Evolutionary conservation across 176 grass and related monocot genomes (phyloP).

Genomic region (Alloteropsis semialata): DNA sequence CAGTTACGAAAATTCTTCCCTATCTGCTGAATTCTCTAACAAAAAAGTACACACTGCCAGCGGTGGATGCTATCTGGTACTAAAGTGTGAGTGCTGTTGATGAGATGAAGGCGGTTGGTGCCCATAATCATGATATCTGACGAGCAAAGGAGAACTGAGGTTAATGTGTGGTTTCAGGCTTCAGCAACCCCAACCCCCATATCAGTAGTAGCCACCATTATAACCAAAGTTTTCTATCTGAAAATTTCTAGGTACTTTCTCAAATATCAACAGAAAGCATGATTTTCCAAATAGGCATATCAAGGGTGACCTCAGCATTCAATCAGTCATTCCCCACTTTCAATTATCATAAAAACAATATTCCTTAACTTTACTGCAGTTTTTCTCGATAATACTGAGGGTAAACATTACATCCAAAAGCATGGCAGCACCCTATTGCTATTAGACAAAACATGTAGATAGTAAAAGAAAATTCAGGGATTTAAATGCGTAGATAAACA

Average conservation of each 20-base stretch:
- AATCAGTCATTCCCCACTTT: not conserved
- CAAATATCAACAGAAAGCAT: not conserved
- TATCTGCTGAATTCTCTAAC: not conserved
- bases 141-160: not conserved
- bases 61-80: not conserved
- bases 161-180: not conserved
- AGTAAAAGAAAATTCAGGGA: not conserved
- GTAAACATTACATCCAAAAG: not conserved
- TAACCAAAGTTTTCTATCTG: not conserved
- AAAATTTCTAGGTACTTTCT: not conserved
- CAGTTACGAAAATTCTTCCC: too few species aligned
- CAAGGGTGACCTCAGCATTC: not conserved
- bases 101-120: not conserved
- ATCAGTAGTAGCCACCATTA: not conserved
- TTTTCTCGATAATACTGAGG: not conserved
- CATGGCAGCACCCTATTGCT: not conserved
- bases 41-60: not conserved
- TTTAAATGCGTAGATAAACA: not conserved
- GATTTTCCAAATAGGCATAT: not conserved
- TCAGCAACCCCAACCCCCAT: not conserved
- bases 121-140: not conserved
- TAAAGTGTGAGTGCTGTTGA: not conserved
- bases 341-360: not conserved
- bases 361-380: not conserved
- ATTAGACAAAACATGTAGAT: not conserved